Evolutionary conservation across 495 filamentous ascomycete species (phyloP), one percentile per base, ranked within the genome.

Genomic region (Hypoxylon crocopeplum): DNA sequence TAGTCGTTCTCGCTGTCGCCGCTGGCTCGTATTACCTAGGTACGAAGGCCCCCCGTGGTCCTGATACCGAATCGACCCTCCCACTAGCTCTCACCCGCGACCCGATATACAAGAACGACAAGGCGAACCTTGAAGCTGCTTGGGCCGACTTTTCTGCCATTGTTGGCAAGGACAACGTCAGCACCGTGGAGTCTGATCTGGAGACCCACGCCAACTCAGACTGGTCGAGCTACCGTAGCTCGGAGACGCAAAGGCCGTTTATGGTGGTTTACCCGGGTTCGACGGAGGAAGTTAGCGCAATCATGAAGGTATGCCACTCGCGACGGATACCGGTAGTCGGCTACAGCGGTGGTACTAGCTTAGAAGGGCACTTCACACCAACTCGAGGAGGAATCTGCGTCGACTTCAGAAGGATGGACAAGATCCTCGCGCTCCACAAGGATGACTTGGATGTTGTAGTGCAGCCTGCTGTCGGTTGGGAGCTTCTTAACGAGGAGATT

Each of bases 81-180:
- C 81, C 88, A 4, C 84, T 98, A 15, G 69, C 71, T 33, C 77
- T 82, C 20, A 74, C 86, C 17, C 77, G 73, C 4, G 73, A 85
- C 0, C 89, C 88, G 0, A 75, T 77, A 53, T 90, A 95, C 69
- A 84, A 97, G 64, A 80, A 85, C 40, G 82, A 85, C 24, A 83
- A 81, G 44, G 78, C 84, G 13, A 94, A 93, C 65, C 83, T 98
- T 32, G 88, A 98, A 75, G 91, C 95, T 7, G 91, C 93, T 2
- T 98, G 95, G 94, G 78, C 88, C 4, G 94, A 98, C 71, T 93
- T 98, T 67, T 85, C 87, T 33, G 81, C 83, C 21, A 88, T 98
- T 15, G 82, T 98, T 7, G 94, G 95, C 44, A 77, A 83, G 52
- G 89, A 92, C 22, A 86, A 97, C 71, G 89, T 98, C 29, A 92